Evolutionary conservation across 2,329 filamentous ascomycete genomes (phyloP).

Genomic region (Chaetomium sp.): DNA sequence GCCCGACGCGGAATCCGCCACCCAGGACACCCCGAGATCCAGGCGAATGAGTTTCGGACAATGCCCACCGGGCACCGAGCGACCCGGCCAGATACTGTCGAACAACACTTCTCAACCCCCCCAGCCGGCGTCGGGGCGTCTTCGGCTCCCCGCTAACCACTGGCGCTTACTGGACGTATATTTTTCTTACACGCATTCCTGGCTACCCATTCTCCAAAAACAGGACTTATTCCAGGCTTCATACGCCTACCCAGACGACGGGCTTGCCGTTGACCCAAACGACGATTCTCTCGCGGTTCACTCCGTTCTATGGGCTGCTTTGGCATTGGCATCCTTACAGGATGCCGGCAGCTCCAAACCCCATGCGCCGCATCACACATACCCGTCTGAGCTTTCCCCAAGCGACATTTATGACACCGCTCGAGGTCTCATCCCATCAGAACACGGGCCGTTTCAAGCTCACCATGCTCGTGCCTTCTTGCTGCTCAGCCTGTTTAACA

Average conservation of each 20-base stretch:
- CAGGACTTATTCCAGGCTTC: constrained; percentile 58
- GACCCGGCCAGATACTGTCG: background rate
- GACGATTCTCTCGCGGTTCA: constrained; percentile 46
- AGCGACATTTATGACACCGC: constrained; percentile 54
- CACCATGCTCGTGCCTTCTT: constrained; percentile 59
- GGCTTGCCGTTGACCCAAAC: constrained; percentile 30
- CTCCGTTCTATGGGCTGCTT: constrained; percentile 61
- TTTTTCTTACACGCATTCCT: constrained; percentile 74
- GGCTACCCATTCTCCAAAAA: constrained; percentile 74
- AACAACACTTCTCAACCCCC: background rate
- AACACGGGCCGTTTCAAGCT: constrained; percentile 52
- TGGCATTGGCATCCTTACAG: constrained; percentile 61
- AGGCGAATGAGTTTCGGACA: background rate
- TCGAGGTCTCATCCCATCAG: constrained; percentile 50
- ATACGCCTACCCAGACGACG: constrained; percentile 44
- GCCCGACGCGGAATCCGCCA: background rate
- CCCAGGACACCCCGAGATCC: constrained; percentile 6
- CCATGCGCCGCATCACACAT: constrained; percentile 19
- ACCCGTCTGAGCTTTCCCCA: constrained; percentile 37
- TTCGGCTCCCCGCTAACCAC: constrained; percentile 54
- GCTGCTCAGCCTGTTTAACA: constrained; percentile 62
- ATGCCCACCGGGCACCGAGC: constrained; percentile 6
- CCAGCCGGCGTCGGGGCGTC: background rate
- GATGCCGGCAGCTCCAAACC: constrained; percentile 41
- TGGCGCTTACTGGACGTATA: constrained; percentile 70